A percentile compares a stretch with the other conserved stretches of the same genome.
phyloP scores from a whole-genome alignment of 192 early-diverging fungal genomes.

The Piromyces finnis region DNA sequence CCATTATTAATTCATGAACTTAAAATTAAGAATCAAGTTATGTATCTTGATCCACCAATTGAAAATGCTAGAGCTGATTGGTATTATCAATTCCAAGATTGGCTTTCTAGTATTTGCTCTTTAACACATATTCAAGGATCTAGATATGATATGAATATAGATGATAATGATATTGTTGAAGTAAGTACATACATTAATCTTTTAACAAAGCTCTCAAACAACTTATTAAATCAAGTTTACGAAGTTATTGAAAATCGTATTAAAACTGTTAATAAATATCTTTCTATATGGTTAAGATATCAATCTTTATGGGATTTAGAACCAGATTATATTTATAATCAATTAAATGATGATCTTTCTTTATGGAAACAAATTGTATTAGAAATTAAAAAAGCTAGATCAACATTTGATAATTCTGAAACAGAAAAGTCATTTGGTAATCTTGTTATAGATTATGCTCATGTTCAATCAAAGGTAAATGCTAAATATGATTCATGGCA shows the following conservation, averaged over 20 bases:
- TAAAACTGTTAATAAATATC: conserved; percentile 60
- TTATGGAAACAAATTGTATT: conserved; percentile 87
- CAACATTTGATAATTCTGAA: conserved; percentile 93
- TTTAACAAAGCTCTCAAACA: conserved; percentile 49
- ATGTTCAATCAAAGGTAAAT: conserved; percentile 97
- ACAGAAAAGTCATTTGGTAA: conserved; percentile 73
- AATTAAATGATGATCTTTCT: conserved; percentile 70
- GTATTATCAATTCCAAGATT: conserved; percentile 79
- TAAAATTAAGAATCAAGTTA: conserved; percentile 81
- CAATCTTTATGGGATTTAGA: conserved; percentile 98
- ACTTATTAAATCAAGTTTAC: conserved; percentile 61
- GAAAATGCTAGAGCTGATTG: conserved; percentile 81
- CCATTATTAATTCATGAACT: conserved; percentile 69
- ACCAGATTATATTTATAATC: conserved; percentile 55
- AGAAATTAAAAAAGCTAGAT: conserved; percentile 83
- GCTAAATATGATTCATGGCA: conserved; percentile 97
- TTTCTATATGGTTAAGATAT: conserved; percentile 89
- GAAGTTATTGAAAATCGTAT: conserved; percentile 62
- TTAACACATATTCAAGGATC: conserved; percentile 72
- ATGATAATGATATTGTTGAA: conserved; percentile 24
- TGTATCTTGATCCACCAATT: conserved; percentile 90
- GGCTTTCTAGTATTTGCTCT: conserved; percentile 76
- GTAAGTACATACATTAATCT: conserved; percentile 25
- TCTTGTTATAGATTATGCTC: conserved; percentile 81
- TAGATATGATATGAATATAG: conserved; percentile 67